Base-by-base conservation (phyloP, 148 eudicot genomes). In the Mesembryanthemum crystallinum region DNA sequence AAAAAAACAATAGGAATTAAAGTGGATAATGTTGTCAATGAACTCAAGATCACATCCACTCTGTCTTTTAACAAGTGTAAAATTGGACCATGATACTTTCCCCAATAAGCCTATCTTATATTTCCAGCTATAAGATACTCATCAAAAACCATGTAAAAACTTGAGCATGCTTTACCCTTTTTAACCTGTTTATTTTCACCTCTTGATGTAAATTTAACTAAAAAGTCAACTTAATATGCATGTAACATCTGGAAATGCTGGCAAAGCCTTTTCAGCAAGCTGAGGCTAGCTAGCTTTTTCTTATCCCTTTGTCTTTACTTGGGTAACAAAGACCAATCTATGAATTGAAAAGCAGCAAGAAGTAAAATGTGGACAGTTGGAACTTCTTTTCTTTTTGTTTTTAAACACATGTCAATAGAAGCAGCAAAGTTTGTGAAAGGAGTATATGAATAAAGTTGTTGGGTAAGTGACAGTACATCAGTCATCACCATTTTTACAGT, bases 231-330 rank as follows among this genome's bases (percentile, higher is more conserved):
- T 21, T 57, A 20, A 17, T 11, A 45, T 35, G 14, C 61, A 20
- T 57, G 61, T 57, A 57, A 57, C 61, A 23, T 57, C n/a, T 23
- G 27, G 14, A 57, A 20, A 20, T 23, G 61, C 25, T 20, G 49
- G 13, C 49, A 57, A 57, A 23, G 23, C 8, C 61, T 57, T 8
- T 57, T 8, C 24, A 57, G 61, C 61, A 57, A 35, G n/a, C n/a
- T n/a, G n/a, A 54, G 15, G 58, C 7, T 20, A 14, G 27, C 27
- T 23, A 21, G 10, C 1, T 4, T 7, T 57, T 57, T 57, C 61
- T 57, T 57, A 57, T 57, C 61, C 61, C 61, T 57, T 57, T 57
- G 61, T 57, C 61, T 57, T 57, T 57, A 57, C 61, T 57, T 20
- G 20, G 61, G 24, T 57, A 9, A 57, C 27, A 23, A 14, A 23